phyloP scores from a whole-genome alignment of 768 basidiomycete genomes.

The Amanita pallidorosea region DNA sequence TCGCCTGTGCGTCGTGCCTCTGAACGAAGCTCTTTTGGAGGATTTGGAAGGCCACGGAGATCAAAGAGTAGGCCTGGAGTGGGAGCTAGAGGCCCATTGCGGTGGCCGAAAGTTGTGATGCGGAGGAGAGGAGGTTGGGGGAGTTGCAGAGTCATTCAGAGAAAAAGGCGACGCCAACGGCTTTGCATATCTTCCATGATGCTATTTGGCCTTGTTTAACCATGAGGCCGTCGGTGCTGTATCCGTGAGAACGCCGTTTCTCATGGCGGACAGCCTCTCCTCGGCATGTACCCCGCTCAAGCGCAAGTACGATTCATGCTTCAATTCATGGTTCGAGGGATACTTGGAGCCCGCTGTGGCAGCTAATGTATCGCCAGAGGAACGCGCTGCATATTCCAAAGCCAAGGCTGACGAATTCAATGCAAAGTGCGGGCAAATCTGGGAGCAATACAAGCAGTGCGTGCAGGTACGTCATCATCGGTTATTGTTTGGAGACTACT shows the following conservation, averaged over 20 bases:
- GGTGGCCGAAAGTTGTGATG: constrained; percentile 2
- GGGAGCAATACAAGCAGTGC: constrained; percentile 72
- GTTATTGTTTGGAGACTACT: no score
- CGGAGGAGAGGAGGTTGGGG: background rate
- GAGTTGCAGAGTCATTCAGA: background rate
- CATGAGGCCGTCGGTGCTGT: no score
- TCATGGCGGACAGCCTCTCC: constrained; percentile 75
- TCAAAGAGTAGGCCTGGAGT: constrained; percentile 1
- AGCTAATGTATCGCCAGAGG: constrained; percentile 24
- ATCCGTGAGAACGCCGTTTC: background rate
- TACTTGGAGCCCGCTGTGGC: constrained; percentile 79
- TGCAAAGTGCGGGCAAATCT: constrained; percentile 71
- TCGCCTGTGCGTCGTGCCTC: background rate
- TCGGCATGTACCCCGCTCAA: constrained; percentile 86
- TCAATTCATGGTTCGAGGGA: constrained; percentile 96
- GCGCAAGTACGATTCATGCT: constrained; percentile 84
- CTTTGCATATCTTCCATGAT: no score
- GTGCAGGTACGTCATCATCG: constrained; percentile 57
- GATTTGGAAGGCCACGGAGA: constrained; percentile 2
- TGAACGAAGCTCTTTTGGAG: constrained; percentile 2
- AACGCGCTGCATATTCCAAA: constrained; percentile 53
- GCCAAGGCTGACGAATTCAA: constrained; percentile 86
- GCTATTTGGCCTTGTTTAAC: background rate
- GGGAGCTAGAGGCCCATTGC: background rate
- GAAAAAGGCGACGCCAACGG: no score